Evolutionary conservation across 2,329 filamentous ascomycete species (phyloP), one percentile per base, ranked within the genome.

Genomic region (Neonectria coccinea): DNA sequence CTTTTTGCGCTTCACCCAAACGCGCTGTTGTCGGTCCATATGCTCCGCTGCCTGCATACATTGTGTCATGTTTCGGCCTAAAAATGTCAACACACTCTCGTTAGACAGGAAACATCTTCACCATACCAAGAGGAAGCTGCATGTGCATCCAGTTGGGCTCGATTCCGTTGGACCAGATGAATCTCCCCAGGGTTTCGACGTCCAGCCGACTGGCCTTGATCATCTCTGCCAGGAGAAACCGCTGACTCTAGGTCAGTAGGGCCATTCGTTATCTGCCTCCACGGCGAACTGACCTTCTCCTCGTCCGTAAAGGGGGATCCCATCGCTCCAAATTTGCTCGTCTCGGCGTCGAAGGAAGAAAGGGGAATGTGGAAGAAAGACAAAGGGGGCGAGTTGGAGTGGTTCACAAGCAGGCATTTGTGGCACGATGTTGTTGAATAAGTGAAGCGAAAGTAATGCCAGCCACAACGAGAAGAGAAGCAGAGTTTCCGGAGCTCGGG

Each of bases 221-320:
- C 70, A 88, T 85, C 75, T 88, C 86, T 61, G 81, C 84, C 60
- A 88, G 80, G 65, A 88, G 78, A 72, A 87, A 87, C 67, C 85
- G 84, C 86, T 88, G 71, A n/a, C 52, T 62, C 52, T 7, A 9
- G 20, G 53, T 67, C 51, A 66, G 66, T 47, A 62, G 12, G 14
- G 11, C 29, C 27, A n/a, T 64, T 22, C 36, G 59, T 47, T 50
- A 16, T 51, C n/a, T 27, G 51, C 36, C 31, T 52, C 39, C 33
- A 31, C 9, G 16, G n/a, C 45, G 50, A 42, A 41, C 59, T 77
- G 79, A 86, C 85, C 83, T 85, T 86, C 75, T 87, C 85, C 56
- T 78, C 78, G 59, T 85, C 83, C 53, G 79, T 84, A 67, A 87
- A 85, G 4, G 70, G 52, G 29, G 62, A 60, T n/a, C 64, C 67